Conservation (phyloP, 305 asterid species). For the Striga hermonthica region DNA sequence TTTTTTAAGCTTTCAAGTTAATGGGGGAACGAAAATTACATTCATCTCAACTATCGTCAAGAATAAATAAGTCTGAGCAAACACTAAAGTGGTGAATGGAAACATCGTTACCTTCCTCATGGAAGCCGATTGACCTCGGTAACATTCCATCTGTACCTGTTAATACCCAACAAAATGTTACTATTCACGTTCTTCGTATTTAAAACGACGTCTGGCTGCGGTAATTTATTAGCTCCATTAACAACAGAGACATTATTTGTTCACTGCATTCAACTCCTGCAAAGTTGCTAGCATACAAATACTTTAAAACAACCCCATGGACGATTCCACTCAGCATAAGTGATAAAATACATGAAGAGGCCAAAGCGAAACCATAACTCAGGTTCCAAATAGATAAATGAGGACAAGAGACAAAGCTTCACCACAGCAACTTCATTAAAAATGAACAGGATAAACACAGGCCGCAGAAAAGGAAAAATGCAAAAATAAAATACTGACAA, state of each 20-base stretch:
- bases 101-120: conserved; percentile 54
- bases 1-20: conserved; percentile 7
- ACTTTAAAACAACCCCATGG: not conserved
- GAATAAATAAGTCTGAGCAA: too few relatives aligned
- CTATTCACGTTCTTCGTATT: not conserved
- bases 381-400: too few relatives aligned
- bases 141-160: conserved; percentile 63
- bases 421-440: not conserved
- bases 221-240: not conserved
- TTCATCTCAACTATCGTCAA: too few relatives aligned
- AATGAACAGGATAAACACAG: not conserved
- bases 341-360: not conserved
- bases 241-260: too few relatives aligned
- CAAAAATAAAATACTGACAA: conserved; percentile 44
- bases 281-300: not conserved
- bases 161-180: conserved; percentile 17
- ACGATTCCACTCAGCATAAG: not conserved
- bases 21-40: too few relatives aligned
- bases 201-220: not conserved
- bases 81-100: not conserved
- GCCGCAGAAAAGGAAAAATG: not conserved
- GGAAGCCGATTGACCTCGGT: conserved; percentile 33
- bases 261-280: too few relatives aligned
- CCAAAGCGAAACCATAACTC: not conserved
- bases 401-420: too few relatives aligned